A percentile compares a stretch with the other conserved stretches of the same genome.
Conservation (phyloP, 805 yeast species). For the Myxozyma melibiosi region DNA sequence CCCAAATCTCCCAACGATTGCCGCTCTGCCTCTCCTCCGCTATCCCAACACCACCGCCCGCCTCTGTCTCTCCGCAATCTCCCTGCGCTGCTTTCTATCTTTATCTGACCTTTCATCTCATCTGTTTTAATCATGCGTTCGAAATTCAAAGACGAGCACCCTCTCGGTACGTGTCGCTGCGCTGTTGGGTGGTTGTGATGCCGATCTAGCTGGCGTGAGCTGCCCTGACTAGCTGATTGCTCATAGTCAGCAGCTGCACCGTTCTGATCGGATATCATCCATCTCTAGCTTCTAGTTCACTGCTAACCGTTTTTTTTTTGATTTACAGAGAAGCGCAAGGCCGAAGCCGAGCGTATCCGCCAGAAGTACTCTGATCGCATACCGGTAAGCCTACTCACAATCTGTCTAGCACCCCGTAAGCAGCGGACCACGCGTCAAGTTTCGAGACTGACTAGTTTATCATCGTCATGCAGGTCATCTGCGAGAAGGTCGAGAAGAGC, state of each 20-base stretch:
- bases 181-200: neutral
- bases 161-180: conserved; percentile 67
- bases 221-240: neutral
- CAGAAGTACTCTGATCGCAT: conserved; percentile 88
- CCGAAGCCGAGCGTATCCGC: conserved; percentile 89
- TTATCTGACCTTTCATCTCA: neutral
- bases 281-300: neutral
- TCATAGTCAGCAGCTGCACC: neutral
- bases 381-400: conserved; percentile 53
- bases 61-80: neutral
- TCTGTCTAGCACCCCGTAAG: neutral
- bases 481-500: conserved; percentile 95
- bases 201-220: neutral
- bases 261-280: neutral
- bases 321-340: conserved; percentile 77
- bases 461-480: conserved; percentile 54
- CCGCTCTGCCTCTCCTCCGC: too few relatives aligned
- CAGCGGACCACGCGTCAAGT: neutral
- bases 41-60: neutral
- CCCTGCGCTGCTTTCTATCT: too few relatives aligned
- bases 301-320: too few relatives aligned
- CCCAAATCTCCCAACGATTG: too few relatives aligned
- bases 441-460: neutral
- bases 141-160: conserved; percentile 92
- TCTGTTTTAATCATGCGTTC: conserved; percentile 63